Evolutionary conservation across 352 stramenopile genomes (phyloP).

Genomic region (Phytophthora nicotianae): DNA sequence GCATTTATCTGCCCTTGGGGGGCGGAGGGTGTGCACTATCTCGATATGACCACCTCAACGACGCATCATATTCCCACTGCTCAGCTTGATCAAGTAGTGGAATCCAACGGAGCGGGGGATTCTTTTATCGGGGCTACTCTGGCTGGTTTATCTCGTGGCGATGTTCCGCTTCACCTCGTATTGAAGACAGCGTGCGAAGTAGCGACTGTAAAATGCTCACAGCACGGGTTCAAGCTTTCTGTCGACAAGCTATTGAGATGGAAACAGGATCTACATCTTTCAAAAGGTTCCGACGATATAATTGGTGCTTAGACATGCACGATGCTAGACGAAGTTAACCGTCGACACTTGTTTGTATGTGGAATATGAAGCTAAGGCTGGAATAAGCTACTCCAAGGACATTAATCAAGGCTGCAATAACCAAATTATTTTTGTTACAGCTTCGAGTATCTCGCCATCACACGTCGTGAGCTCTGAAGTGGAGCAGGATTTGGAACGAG

Average conservation of each 20-base stretch:
- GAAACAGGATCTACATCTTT: conserved; percentile 15
- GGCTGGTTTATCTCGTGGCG: conserved; percentile 42
- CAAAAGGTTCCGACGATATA: not conserved
- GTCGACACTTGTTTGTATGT: not conserved
- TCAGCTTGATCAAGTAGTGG: conserved; percentile 45
- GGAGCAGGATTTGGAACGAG: not conserved
- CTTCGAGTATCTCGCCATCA: not conserved
- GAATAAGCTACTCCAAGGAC: not conserved
- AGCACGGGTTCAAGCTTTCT: conserved; percentile 56
- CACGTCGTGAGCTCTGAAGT: conserved; percentile 5
- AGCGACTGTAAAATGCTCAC: conserved; percentile 63
- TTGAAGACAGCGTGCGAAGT: conserved; percentile 57
- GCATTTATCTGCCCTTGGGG: conserved; percentile 79
- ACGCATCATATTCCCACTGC: conserved; percentile 44
- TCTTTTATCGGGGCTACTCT: conserved; percentile 73
- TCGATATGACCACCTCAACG: conserved; percentile 29
- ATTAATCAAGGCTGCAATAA: not conserved
- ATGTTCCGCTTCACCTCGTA: conserved; percentile 34
- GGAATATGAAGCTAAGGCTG: conserved; percentile 1
- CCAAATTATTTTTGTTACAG: not conserved
- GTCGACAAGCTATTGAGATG: conserved; percentile 25
- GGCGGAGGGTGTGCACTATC: conserved; percentile 60
- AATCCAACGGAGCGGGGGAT: conserved; percentile 79
- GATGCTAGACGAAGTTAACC: conserved; percentile 4
- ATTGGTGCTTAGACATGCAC: not conserved